These are phyloP conservation scores for Umbelopsis sp. DNA, from an alignment of 371 early-diverging fungal genomes.

Conservation along the genomic window DNA sequence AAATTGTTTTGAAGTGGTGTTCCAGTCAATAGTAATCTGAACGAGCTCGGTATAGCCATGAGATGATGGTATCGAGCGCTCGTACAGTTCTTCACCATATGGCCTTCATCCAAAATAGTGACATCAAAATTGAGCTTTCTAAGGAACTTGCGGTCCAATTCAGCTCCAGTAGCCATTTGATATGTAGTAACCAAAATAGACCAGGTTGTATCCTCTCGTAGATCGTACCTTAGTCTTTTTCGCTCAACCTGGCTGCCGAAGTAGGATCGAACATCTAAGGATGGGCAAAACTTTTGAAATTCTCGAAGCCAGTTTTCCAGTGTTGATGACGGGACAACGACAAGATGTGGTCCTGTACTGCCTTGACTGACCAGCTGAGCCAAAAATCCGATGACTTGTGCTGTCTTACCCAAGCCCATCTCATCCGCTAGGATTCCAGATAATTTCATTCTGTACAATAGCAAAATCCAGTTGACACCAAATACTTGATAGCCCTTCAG, in stretches of 20 bases:
- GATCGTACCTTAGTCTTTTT: constrained; percentile 49
- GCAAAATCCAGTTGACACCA: constrained; percentile 92
- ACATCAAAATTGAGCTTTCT: constrained; percentile 53
- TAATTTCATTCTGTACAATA: constrained; percentile 77
- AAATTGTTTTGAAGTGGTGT: constrained; percentile 91
- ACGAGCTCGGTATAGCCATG: constrained; percentile 59
- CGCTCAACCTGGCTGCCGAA: constrained; percentile 77
- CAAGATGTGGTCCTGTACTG: constrained; percentile 72
- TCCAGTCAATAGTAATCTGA: constrained; percentile 78
- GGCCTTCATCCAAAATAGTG: constrained; percentile 95
- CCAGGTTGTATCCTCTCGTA: constrained; percentile 40
- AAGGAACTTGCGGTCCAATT: constrained; percentile 79
- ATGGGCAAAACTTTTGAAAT: constrained; percentile 77
- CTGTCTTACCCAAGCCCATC: constrained; percentile 99
- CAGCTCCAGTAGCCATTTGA: constrained; percentile 71
- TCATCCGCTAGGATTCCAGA: constrained; percentile 93
- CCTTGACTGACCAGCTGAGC: constrained; percentile 65
- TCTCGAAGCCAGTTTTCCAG: constrained; percentile 90
- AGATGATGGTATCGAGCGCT: constrained; percentile 82
- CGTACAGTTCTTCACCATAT: constrained; percentile 87
- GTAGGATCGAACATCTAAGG: constrained; percentile 67
- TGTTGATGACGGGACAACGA: constrained; percentile 93
- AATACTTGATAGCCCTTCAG: constrained; percentile 93
- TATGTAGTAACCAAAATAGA: constrained; percentile 75
- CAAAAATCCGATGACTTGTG: constrained; percentile 91